Percentiles rank a stretch among this genome's conserved stretches.
These are phyloP conservation scores for Papiliotrema fonsecae DNA, from an alignment of 1,284 basidiomycete genomes.

Conservation along the genomic window DNA sequence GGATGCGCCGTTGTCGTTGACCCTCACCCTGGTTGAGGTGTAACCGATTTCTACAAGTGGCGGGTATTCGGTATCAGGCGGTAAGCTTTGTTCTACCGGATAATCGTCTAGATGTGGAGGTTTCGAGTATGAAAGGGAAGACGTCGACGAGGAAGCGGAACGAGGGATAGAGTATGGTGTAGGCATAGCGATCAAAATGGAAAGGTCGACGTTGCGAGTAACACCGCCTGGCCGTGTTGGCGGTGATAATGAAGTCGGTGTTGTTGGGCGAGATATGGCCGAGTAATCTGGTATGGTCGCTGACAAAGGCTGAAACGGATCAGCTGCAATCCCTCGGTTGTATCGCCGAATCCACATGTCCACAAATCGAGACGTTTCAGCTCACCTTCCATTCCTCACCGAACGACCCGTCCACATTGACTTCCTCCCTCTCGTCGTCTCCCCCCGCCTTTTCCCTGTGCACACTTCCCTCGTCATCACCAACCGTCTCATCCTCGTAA, in stretches of 20 bases:
- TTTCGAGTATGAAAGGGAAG: slow-evolving; percentile 4
- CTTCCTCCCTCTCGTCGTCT: slow-evolving; percentile 3
- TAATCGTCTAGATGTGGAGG: slow-evolving; percentile 3
- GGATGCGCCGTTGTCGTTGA: background rate
- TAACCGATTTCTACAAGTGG: slow-evolving; percentile 5
- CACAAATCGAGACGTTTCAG: background rate
- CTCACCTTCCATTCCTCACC: slow-evolving; percentile 11
- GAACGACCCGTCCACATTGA: slow-evolving; percentile 1
- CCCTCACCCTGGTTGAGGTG: background rate
- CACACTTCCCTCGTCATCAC: background rate
- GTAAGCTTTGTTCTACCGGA: background rate
- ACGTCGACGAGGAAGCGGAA: background rate
- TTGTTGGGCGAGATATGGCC: background rate
- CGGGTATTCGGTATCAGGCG: background rate
- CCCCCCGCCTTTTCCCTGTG: background rate
- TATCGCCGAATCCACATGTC: too few relatives aligned
- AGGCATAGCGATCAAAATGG: slow-evolving; percentile 16
- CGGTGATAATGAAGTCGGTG: background rate
- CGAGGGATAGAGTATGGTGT: slow-evolving; percentile 1
- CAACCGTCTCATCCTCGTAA: background rate
- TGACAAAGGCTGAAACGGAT: slow-evolving; percentile 7
- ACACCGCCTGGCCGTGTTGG: background rate
- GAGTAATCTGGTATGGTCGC: slow-evolving; percentile 2
- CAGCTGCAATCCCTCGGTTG: background rate
- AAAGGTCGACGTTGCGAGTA: slow-evolving; percentile 4